Conservation (phyloP, 1,139 yeast genomes). For the Saccharomyces pastorianus region DNA sequence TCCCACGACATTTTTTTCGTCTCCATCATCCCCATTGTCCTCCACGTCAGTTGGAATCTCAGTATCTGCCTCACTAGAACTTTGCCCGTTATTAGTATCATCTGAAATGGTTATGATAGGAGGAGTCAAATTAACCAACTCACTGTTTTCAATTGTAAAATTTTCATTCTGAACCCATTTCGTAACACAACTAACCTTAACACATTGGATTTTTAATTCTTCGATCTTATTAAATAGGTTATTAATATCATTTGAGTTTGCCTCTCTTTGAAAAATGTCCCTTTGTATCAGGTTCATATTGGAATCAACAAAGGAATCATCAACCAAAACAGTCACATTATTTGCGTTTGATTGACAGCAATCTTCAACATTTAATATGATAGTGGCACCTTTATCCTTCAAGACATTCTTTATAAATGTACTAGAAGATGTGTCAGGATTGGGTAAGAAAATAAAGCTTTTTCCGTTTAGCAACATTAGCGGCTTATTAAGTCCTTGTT, state of each 20-base stretch:
- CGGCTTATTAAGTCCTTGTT: not conserved
- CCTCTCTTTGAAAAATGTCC: conserved; percentile 16
- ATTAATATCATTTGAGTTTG: conserved; percentile 11
- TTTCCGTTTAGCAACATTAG: conserved; percentile 12
- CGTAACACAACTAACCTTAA: conserved; percentile 9
- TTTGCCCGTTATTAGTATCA: not conserved
- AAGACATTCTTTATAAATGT: conserved; percentile 13
- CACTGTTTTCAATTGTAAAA: conserved; percentile 4
- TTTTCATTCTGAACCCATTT: conserved; percentile 11
- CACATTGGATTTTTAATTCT: conserved; percentile 9
- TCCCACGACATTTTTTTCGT: not conserved
- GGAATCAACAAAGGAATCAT: conserved; percentile 19
- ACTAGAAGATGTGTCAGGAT: conserved; percentile 11
- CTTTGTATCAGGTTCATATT: conserved; percentile 8
- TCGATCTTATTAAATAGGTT: conserved; percentile 10
- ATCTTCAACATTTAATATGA: conserved; percentile 11
- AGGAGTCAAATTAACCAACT: conserved; percentile 1
- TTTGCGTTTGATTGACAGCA: not conserved
- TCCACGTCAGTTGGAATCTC: not conserved
- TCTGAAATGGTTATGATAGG: not conserved
- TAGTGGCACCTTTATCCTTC: conserved; percentile 32
- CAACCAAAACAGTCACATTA: conserved; percentile 14
- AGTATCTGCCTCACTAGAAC: not conserved
- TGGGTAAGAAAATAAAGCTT: conserved; percentile 23
- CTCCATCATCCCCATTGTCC: not conserved